Percentiles rank a stretch among this genome's conserved stretches.
These are phyloP conservation scores for Stachybotrys elegans DNA, from an alignment of 2,329 filamentous ascomycete species.

Conservation along the genomic window DNA sequence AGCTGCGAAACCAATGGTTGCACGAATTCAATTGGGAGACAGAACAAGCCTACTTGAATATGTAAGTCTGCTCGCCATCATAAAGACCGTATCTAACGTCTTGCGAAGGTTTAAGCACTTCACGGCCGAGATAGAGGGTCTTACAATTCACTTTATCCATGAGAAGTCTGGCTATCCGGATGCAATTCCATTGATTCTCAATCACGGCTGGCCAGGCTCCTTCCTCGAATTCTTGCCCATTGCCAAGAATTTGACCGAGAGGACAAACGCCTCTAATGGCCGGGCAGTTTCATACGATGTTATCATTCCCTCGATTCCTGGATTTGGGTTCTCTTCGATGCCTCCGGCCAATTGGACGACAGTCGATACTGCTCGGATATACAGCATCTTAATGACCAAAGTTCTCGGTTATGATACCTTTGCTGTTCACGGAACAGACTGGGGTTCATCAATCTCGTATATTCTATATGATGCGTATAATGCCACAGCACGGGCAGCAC, in stretches of 20 bases:
- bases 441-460: constrained; percentile 9
- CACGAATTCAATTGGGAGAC: constrained; percentile 12
- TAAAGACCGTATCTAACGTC: not conserved
- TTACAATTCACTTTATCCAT: constrained; percentile 18
- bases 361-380: constrained; percentile 28
- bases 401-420: constrained; percentile 28
- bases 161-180: constrained; percentile 8
- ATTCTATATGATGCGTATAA: constrained; percentile 10
- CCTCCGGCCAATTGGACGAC: constrained; percentile 26
- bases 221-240: constrained; percentile 35
- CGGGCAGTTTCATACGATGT: constrained; percentile 8
- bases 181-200: constrained; percentile 33
- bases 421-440: constrained; percentile 14
- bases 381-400: constrained; percentile 29
- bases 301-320: constrained; percentile 30
- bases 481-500: constrained; percentile 8
- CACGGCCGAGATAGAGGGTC: constrained; percentile 3
- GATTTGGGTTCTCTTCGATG: constrained; percentile 28
- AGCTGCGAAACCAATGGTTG: constrained; percentile 10
- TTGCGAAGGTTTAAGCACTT: not conserved
- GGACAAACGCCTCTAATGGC: not conserved
- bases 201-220: constrained; percentile 39
- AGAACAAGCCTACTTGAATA: constrained; percentile 12
- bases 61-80: constrained; percentile 3
- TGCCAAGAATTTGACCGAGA: not conserved